Base-by-base conservation (phyloP, 306 rosid species). In the Quillaja saponaria region DNA sequence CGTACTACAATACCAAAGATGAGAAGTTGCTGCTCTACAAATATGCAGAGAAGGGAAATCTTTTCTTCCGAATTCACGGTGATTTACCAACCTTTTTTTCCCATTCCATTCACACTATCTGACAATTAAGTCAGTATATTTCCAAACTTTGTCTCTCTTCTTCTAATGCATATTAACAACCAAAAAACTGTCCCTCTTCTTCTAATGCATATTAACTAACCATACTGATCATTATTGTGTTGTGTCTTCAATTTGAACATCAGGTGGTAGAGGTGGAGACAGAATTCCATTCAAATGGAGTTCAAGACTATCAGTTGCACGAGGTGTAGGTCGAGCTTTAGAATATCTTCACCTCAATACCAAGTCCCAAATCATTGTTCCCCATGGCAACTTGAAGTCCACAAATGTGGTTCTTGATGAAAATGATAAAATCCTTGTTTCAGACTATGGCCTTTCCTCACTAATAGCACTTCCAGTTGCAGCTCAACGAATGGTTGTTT, bases 331-430 rank as follows among this genome's bases (percentile, higher is more conserved):
- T 14, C 68, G 76, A 67, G 98, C 85, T 55, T 28, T 91, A 63
- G 82, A 76, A 42, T 88, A 73, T 84, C 90, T 91, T 7, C 98
- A 91, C 71, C 69, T 64, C 31, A 85, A 73, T 47, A 62, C 64
- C 67, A 71, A 71, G 48, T 45, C 66, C 46, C 51, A 16, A n/a
- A 67, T 15, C 68, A 57, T 53, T 1, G 80, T 69, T 10, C 95
- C 87, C 10, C 95, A 91, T 16, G 95, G 98, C 9, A 91, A 91
- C 87, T 64, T 91, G 62, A 86, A 77, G 55, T 75, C 92, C 5
- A 67, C 88, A 8, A 91, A 91, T 40, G 76, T 91, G 1, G 77
- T 91, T 14, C 75, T 91, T 8, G 85, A 72, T 9, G 81, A 78
- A 62, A 67, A 82, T 12, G 77, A 84, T 40, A 58, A 16, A 0